Evolutionary conservation across 2,329 filamentous ascomycete genomes (phyloP), one percentile per base, ranked within the genome.

Genomic region (Metarhizium guizhouense): DNA sequence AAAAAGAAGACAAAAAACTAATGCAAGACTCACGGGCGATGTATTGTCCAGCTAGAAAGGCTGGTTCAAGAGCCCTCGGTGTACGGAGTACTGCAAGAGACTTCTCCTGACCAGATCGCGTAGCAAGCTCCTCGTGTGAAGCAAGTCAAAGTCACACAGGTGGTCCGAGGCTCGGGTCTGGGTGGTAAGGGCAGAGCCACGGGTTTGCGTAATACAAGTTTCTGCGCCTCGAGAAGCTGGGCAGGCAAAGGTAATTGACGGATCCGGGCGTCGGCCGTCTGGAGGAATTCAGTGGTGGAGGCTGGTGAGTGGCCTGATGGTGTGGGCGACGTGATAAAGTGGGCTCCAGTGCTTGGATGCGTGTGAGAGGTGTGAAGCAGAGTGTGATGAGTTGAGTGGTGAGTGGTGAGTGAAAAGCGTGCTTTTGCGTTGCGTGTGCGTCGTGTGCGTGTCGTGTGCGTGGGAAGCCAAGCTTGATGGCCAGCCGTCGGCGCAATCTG

Each of bases 1-100:
- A 32, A 48, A 20, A 16, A 40, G 25, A 25, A 55, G 56, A 54
- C 56, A 58, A 53, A 58, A 62, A 58, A 34, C 6, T 8, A 4
- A 52, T 56, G 60, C 60, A 59, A 10, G 66, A 73, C 70, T 72
- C 65, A 72, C 70, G 63, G 64, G 65, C 63, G 60, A 68, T 59
- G 64, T 64, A 63, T 62, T 63, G 61, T 47, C 48, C 57, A 62
- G 61, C 57, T 66, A 61, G 25, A 25, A 64, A 57, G 16, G 56
- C 61, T 60, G 63, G 56, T 45, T 58, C 58, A 58, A 61, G 62
- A 62, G 59, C 55, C 58, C 62, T 55, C 61, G 59, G 60, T 58
- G 57, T 55, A 61, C 57, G 59, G 47, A 54, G 59, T 42, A 58
- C 54, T 57, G 53, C 51, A 51, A 34, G 54, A 56, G 59, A 59